Conservation (phyloP, 768 basidiomycete species). For the Russula earlei region DNA sequence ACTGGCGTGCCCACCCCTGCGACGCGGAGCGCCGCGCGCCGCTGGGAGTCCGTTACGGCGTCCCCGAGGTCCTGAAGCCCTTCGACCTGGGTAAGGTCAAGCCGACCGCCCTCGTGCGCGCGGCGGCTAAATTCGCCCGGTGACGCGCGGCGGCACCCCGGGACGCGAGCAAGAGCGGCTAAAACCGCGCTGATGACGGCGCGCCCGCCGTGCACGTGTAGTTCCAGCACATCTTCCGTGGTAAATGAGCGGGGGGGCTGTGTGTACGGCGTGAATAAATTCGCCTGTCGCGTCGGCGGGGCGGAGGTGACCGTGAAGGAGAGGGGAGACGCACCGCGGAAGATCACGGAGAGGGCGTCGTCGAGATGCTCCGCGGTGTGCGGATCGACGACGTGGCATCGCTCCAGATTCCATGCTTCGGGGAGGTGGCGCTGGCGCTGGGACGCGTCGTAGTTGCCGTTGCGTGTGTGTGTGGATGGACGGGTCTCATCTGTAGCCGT, state of each 20-base stretch:
- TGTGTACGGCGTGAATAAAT: neutral
- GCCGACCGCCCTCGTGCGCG: conserved; percentile 68
- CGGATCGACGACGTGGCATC: conserved; percentile 61
- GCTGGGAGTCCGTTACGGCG: conserved; percentile 78
- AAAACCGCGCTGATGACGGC: conserved; percentile 71
- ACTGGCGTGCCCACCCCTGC: conserved; percentile 45
- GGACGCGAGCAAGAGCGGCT: conserved; percentile 47
- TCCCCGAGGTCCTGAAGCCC: conserved; percentile 81
- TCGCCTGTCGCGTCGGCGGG: neutral
- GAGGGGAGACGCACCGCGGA: conserved; percentile 43
- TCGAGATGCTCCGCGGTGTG: conserved; percentile 54
- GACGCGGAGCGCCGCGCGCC: conserved; percentile 59
- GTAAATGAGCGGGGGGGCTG: conserved; percentile 77
- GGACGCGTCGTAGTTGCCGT: neutral
- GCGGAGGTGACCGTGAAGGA: neutral
- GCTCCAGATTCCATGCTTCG: conserved; percentile 56
- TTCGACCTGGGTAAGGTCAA: conserved; percentile 86
- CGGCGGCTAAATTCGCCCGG: conserved; percentile 85
- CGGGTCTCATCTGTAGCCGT: neutral
- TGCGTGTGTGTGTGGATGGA: no score
- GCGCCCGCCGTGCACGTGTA: conserved; percentile 82
- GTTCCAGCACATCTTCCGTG: conserved; percentile 69
- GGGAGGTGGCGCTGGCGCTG: conserved; percentile 26
- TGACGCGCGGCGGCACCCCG: conserved; percentile 66
- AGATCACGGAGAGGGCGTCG: conserved; percentile 75